Base-by-base conservation (phyloP, 2,329 filamentous ascomycete species). In the Orbilia blumenaviensis region DNA sequence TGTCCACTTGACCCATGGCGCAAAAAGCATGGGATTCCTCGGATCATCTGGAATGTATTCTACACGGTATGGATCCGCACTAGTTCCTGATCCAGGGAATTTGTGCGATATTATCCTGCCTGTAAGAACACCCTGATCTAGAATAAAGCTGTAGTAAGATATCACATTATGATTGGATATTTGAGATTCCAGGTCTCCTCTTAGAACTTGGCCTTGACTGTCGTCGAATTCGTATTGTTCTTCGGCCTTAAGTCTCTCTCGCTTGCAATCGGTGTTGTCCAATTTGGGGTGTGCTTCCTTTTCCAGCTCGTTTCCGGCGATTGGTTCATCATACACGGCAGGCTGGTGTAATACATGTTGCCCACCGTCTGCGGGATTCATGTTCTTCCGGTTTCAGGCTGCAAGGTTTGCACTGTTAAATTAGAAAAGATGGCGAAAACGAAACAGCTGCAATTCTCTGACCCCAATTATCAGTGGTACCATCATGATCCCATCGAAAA, bases 11-110 rank as follows among this genome's bases (percentile, higher is more conserved):
- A 86, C 87, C 27, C 80, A 66, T 1, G 80, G 73, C 8, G 86
- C 83, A 79, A 89, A 91, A 56, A 84, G 84, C 85, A 90, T 87
- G 0, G 91, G 89, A 81, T 93, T 91, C 78, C 88, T 87, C 8
- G 87, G 86, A 81, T 93, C 91, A 62, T 88, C 82, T 16, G 87
- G 86, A 21, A 92, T 86, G 83, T 90, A 93, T 66, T 88, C 87
- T 78, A 93, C 90, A 32, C 89, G 83, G 78, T 87, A 93, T 0
- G 91, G 91, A 42, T 90, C 88, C 46, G 90, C 87, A 7, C 85
- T 81, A 1, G 90, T 93, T 74, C 91, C 91, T 10, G 86, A 82
- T 25, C 89, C 89, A 14, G 82, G 80, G 79, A 90, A 91, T 2
- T 83, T 81, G 81, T 87, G 84, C 60, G 86, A 83, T 50, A 89